Evolutionary conservation across 805 yeast species (phyloP), one percentile per base, ranked within the genome.

Genomic region (Candida morakotiae): DNA sequence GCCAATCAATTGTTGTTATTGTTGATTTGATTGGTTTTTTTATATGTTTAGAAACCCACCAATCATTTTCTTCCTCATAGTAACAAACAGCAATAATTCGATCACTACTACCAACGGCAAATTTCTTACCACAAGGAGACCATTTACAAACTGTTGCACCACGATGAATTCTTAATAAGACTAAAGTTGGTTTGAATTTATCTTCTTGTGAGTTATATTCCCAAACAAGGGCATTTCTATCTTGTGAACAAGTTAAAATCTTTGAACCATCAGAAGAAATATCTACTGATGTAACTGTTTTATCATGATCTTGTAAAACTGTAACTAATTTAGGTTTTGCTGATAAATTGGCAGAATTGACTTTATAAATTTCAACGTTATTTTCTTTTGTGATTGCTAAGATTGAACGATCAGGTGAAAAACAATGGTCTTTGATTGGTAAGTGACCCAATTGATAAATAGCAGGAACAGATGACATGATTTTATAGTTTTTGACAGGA

Each of bases 1-100:
- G 97, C 98, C 98, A 89, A 46, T 81, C 81, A 39, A 91, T 71
- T 31, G 84, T 71, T 47, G 89, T 72, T 48, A 89, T 75, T 22
- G 97, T 87, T 9, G 96, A 83, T 58, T 83, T 81, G 51, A 93
- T 71, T n/a, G 97, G 96, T 62, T 86, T 87, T 69, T 89, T 89
- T 63, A 93, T 83, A 66, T 91, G 98, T 63, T 91, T 91, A 10
- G 98, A 87, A 35, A 93, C 89, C 99, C 99, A 93, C 99, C 99
- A 93, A 59, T 93, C 96, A 60, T 91, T 93, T 52, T 88, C 96
- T 44, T 73, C 84, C 64, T 93, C 98, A 58, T 84, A 93, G 66
- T 89, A 93, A 68, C 98, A 93, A 34, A 93, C 85, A 8, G 98
- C 96, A 61, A 93, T 82, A 45, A 85, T 83, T 42, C 98, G 72